Evolutionary conservation across 1,284 basidiomycete genomes (phyloP).

Genomic region (Ceratobasidium sp.): DNA sequence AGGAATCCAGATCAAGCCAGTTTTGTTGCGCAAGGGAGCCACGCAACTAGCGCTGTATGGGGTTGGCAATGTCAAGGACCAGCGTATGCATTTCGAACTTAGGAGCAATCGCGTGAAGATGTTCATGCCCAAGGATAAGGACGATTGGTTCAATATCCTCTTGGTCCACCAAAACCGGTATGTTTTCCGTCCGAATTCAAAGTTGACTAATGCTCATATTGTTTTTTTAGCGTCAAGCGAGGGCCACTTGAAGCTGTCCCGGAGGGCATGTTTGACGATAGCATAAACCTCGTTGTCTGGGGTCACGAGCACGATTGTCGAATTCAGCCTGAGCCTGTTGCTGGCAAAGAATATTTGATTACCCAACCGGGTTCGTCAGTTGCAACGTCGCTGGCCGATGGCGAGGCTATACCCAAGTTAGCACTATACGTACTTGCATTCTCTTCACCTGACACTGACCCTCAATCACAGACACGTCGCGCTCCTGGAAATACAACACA

Average conservation of each 20-base stretch:
- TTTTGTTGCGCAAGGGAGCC: conserved; percentile 89
- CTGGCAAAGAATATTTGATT: conserved; percentile 91
- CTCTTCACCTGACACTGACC: conserved; percentile 38
- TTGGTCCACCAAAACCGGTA: conserved; percentile 96
- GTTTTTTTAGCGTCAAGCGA: conserved; percentile 79
- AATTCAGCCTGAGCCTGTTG: conserved; percentile 88
- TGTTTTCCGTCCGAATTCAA: conserved; percentile 48
- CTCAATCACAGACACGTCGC: conserved; percentile 78
- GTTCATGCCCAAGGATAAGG: conserved; percentile 92
- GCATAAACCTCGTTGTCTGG: conserved; percentile 94
- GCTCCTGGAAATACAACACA: conserved; percentile 83
- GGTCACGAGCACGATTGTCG: conserved; percentile 99
- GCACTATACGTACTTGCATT: conserved; percentile 49
- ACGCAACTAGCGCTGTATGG: conserved; percentile 92
- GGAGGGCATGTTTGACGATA: conserved; percentile 97
- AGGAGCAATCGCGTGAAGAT: conserved; percentile 93
- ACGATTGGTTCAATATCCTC: conserved; percentile 95
- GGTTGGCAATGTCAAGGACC: conserved; percentile 96
- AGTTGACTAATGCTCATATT: neutral
- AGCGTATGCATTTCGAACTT: conserved; percentile 95
- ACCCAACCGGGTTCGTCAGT: conserved; percentile 95
- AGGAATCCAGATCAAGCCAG: conserved; percentile 89
- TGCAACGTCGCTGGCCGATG: conserved; percentile 91
- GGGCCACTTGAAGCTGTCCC: conserved; percentile 93
- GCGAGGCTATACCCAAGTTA: conserved; percentile 89